These are phyloP conservation scores for Penicillium griseofulvum DNA, from an alignment of 2,329 filamentous ascomycete genomes.

Conservation along the genomic window DNA sequence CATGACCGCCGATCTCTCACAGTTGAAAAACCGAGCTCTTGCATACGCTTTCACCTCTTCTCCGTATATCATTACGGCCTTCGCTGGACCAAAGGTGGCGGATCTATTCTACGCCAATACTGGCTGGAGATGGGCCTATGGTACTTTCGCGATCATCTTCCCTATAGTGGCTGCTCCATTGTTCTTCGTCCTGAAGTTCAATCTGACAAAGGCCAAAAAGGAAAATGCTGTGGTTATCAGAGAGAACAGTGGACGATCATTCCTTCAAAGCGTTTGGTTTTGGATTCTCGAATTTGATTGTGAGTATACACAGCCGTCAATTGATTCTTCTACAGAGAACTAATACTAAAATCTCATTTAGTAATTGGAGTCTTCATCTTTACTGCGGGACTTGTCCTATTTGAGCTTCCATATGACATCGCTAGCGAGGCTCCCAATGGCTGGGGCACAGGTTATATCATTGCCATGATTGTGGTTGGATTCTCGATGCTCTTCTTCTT, in stretches of 20 bases:
- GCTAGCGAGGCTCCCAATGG: constrained; percentile 36
- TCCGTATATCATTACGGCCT: constrained; percentile 63
- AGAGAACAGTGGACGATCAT: constrained; percentile 44
- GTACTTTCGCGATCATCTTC: constrained; percentile 60
- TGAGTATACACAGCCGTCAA: constrained; percentile 21
- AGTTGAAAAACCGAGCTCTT: constrained; percentile 59
- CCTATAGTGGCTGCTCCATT: constrained; percentile 58
- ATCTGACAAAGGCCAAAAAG: constrained; percentile 57
- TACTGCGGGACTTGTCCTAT: constrained; percentile 59
- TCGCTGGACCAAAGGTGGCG: constrained; percentile 55
- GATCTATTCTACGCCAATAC: constrained; percentile 50
- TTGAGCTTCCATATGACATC: constrained; percentile 48
- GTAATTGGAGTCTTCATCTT: constrained; percentile 61
- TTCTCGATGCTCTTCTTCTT: constrained; percentile 55
- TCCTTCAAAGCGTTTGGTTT: constrained; percentile 47
- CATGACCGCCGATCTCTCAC: constrained; percentile 62
- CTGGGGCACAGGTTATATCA: constrained; percentile 48
- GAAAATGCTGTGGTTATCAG: constrained; percentile 48
- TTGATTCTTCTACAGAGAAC: background rate
- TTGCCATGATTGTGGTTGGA: constrained; percentile 55
- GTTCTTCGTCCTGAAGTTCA: constrained; percentile 53
- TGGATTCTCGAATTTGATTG: constrained; percentile 63
- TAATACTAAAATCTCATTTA: constrained; percentile 13
- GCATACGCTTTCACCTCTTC: constrained; percentile 60
- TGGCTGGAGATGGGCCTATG: constrained; percentile 63